Conservation (phyloP, 2,329 filamentous ascomycete species). For the Juglanconis sp. region DNA sequence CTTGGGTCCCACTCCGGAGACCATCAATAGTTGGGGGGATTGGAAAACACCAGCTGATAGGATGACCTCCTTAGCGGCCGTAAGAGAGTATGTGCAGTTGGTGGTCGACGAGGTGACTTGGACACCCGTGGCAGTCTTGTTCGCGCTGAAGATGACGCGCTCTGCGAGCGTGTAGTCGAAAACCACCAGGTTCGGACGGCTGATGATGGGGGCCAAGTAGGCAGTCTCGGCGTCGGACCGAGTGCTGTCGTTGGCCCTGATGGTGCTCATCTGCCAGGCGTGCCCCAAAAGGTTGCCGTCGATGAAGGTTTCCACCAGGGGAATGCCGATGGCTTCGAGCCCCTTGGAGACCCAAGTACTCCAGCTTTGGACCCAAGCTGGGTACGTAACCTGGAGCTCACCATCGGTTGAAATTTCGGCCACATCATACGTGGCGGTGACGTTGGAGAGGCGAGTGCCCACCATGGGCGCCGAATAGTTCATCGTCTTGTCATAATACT, state of each 20-base stretch:
- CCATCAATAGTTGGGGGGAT: conserved; percentile 34
- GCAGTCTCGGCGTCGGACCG: background rate
- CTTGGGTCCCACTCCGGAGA: conserved; percentile 19
- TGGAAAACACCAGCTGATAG: conserved; percentile 40
- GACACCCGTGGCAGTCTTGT: conserved; percentile 8
- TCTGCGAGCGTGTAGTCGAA: conserved; percentile 4
- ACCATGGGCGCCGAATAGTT: background rate
- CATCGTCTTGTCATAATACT: conserved; percentile 9
- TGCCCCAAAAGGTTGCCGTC: conserved; percentile 1
- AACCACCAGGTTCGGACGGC: background rate
- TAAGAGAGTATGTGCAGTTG: background rate
- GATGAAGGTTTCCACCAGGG: background rate
- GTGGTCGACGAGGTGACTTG: background rate
- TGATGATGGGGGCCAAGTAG: background rate
- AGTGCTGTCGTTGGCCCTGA: background rate
- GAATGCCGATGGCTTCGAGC: conserved; percentile 2
- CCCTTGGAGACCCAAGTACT: conserved; percentile 6
- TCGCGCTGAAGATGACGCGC: background rate
- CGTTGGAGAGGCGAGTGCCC: background rate
- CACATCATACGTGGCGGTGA: background rate
- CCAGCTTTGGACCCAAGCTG: conserved; percentile 1
- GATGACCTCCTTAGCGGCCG: conserved; percentile 33
- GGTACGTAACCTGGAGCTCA: background rate
- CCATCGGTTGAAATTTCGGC: background rate
- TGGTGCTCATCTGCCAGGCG: background rate